These are phyloP conservation scores for Xerocomellus dryophilus DNA, from an alignment of 768 basidiomycete species.

Conservation along the genomic window DNA sequence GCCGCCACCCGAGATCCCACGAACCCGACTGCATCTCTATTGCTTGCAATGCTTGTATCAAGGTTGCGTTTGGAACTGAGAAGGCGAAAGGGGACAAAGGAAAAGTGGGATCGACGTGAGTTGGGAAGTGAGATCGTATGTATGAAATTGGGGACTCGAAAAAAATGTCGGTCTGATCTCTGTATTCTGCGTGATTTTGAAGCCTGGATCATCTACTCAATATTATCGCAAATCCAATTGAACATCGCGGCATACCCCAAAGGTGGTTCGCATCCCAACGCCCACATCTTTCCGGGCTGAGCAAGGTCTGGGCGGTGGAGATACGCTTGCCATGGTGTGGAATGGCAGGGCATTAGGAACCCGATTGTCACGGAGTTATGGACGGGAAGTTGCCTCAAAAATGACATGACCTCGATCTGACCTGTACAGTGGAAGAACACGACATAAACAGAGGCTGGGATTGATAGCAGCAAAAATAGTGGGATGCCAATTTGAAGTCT, in stretches of 20 bases:
- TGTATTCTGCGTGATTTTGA: slow-evolving; percentile 55
- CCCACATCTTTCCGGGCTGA: slow-evolving; percentile 61
- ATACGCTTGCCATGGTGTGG: slow-evolving; percentile 88
- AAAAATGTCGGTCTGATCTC: slow-evolving; percentile 81
- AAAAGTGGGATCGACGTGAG: slow-evolving; percentile 55
- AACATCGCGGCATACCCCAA: slow-evolving; percentile 53
- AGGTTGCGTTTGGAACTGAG: slow-evolving; percentile 45
- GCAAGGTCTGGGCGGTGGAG: slow-evolving; percentile 70
- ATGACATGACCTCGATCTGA: slow-evolving; percentile 73
- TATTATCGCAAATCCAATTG: neutral
- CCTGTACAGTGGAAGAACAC: slow-evolving; percentile 74
- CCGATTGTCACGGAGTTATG: slow-evolving; percentile 60
- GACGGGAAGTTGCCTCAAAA: slow-evolving; percentile 54
- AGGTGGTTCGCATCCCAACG: slow-evolving; percentile 91
- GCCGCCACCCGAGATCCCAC: slow-evolving; percentile 47
- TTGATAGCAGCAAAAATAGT: slow-evolving; percentile 46
- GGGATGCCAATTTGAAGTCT: slow-evolving; percentile 31
- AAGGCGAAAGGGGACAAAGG: slow-evolving; percentile 58
- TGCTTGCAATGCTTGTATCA: slow-evolving; percentile 19
- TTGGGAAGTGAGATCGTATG: slow-evolving; percentile 65
- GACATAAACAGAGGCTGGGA: slow-evolving; percentile 67
- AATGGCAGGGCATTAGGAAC: slow-evolving; percentile 95
- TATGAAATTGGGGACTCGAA: slow-evolving; percentile 70
- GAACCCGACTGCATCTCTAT: slow-evolving; percentile 29
- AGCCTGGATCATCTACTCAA: slow-evolving; percentile 27